Evolutionary conservation across 78 protist genomes (phyloP), one percentile per base, ranked within the genome.

Genomic region (Salpingoeca rosetta): DNA sequence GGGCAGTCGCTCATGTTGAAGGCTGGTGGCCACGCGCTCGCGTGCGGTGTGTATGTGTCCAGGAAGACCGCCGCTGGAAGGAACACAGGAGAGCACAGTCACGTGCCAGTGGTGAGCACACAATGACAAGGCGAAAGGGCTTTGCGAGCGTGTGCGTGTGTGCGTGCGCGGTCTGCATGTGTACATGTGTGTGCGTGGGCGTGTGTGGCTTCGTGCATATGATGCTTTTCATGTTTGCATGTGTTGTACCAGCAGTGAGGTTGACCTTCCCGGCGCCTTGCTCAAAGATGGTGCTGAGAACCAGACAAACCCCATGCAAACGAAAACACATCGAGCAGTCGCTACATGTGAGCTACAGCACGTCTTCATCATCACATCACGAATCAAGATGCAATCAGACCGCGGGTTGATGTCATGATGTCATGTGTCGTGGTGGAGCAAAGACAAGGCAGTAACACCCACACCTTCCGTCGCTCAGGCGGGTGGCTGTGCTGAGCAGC

Each of bases 1-100:
- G 94, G 95, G 72, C 98, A 95, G 0, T 86, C 82, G 3, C 90
- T 88, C 75, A 92, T 77, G 41, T 95, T 95, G n/a, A 92, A 77
- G 0, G 65, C 26, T 0, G 89, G 35, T 1, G 96, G 96, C 27
- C 73, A 36, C 28, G 79, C 43, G 2, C 92, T 40, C 24, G 88
- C 85, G n/a, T 57, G 95, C 17, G 94, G 96, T 31, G 0, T 72
- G 80, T 88, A 89, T 3, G 39, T 39, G 73, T 57, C n/a, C 44
- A 85, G 83, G 40, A 42, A 74, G 38, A 3, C 44, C 26, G 36
- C 40, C 1, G 85, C 85, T 31, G 73, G 65, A 0, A 82, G 35
- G n/a, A n/a, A n/a, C n/a, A n/a, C n/a, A n/a, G n/a, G n/a, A n/a
- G n/a, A n/a, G n/a, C n/a, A n/a, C n/a, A n/a, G n/a, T n/a, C n/a